Evolutionary conservation across 371 early-diverging fungal genomes (phyloP).

Genomic region (Actinomucor elegans): DNA sequence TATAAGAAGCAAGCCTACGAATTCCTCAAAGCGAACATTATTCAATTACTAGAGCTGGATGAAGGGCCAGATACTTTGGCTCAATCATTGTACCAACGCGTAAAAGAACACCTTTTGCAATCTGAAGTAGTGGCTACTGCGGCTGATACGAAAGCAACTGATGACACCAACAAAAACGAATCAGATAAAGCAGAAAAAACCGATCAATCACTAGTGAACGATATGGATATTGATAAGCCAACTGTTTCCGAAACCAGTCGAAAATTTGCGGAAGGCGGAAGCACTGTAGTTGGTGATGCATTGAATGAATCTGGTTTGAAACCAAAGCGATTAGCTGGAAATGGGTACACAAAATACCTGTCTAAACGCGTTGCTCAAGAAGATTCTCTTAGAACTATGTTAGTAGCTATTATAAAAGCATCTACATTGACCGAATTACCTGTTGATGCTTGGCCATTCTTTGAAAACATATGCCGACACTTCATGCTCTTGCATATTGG

Average conservation of each 20-base stretch:
- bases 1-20: slow-evolving; percentile 72
- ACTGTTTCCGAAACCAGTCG: too few relatives aligned
- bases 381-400: slow-evolving; percentile 58
- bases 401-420: slow-evolving; percentile 70
- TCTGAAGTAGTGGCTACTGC: not conserved
- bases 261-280: slow-evolving; percentile 16
- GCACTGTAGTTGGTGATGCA: slow-evolving; percentile 35
- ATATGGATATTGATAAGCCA: slow-evolving; percentile 7
- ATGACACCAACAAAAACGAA: not conserved
- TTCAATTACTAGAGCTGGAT: slow-evolving; percentile 71
- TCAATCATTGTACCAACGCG: slow-evolving; percentile 45
- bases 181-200: not conserved
- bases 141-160: not conserved
- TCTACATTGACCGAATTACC: slow-evolving; percentile 59
- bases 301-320: slow-evolving; percentile 31
- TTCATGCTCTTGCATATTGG: slow-evolving; percentile 75
- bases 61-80: slow-evolving; percentile 53
- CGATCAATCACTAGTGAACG: too few relatives aligned
- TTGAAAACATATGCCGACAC: slow-evolving; percentile 70
- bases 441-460: slow-evolving; percentile 68
- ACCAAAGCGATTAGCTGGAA: slow-evolving; percentile 44
- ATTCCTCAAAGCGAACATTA: slow-evolving; percentile 70
- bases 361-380: slow-evolving; percentile 69
- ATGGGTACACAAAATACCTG: slow-evolving; percentile 43
- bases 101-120: slow-evolving; percentile 31